Conservation (phyloP, 2,329 filamentous ascomycete genomes). For the Clonostachys chloroleuca region DNA sequence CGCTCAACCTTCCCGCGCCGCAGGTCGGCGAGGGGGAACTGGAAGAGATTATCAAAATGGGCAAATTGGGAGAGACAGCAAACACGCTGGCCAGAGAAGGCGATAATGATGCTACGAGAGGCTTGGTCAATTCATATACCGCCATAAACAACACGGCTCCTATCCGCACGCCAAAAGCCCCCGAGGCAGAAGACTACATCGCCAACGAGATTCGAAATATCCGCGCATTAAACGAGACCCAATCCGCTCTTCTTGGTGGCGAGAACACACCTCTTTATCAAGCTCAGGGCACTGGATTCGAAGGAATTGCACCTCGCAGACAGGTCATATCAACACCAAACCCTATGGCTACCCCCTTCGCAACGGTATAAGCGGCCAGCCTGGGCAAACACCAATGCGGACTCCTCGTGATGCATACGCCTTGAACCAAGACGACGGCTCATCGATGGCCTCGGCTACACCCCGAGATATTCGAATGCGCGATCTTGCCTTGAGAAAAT, state of each 20-base stretch:
- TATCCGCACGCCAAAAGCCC: conserved; percentile 86
- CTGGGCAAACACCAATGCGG: conserved; percentile 78
- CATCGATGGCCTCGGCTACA: conserved; percentile 68
- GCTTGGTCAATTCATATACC: conserved; percentile 83
- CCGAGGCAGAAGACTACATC: conserved; percentile 90
- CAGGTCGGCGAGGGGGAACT: conserved; percentile 91
- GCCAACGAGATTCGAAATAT: conserved; percentile 97
- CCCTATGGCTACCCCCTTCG: conserved; percentile 84
- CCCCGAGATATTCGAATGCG: conserved; percentile 70
- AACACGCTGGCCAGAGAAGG: conserved; percentile 69
- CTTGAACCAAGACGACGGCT: conserved; percentile 69
- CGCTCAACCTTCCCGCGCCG: conserved; percentile 78
- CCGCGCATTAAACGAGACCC: conserved; percentile 83
- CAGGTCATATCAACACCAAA: conserved; percentile 89
- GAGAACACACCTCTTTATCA: conserved; percentile 90
- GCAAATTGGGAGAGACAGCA: conserved; percentile 85
- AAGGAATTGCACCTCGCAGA: conserved; percentile 75
- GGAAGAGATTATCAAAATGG: conserved; percentile 99
- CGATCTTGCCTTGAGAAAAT: conserved; percentile 63
- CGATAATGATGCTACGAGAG: conserved; percentile 81
- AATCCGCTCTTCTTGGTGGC: conserved; percentile 87
- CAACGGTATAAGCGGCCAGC: conserved; percentile 60
- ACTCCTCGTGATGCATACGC: conserved; percentile 86
- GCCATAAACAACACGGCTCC: conserved; percentile 77
- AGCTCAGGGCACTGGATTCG: conserved; percentile 77